phyloP scores from a whole-genome alignment of 1,139 yeast genomes.

The Martiniozyma asiatica region DNA sequence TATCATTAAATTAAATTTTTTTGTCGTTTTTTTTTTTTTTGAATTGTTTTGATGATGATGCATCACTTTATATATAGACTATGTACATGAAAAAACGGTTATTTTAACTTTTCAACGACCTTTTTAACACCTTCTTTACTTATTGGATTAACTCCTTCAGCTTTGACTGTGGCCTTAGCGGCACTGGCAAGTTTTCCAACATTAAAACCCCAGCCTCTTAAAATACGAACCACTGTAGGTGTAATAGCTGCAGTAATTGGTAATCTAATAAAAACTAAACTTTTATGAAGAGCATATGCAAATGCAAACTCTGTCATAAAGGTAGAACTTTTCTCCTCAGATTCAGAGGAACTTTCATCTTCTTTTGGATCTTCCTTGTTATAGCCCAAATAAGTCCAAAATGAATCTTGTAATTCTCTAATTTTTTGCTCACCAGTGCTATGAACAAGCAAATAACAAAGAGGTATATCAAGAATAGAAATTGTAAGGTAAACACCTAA shows the following conservation, averaged over 20 bases:
- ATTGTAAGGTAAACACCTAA: slow-evolving; percentile 71
- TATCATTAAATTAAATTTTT: slow-evolving; percentile 43
- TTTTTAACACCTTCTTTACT: slow-evolving; percentile 19
- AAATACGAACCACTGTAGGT: slow-evolving; percentile 56
- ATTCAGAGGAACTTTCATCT: slow-evolving; percentile 8
- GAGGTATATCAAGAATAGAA: slow-evolving; percentile 65
- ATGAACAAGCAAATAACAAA: slow-evolving; percentile 74
- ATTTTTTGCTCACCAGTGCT: slow-evolving; percentile 76
- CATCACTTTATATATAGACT: too few species aligned
- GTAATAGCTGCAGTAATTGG: slow-evolving; percentile 92
- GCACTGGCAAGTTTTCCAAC: slow-evolving; percentile 43
- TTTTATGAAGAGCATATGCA: slow-evolving; percentile 90
- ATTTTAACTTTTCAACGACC: slow-evolving; percentile 17
- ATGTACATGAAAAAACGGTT: too few species aligned
- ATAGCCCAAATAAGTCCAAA: slow-evolving; percentile 46
- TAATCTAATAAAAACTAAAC: slow-evolving; percentile 64
- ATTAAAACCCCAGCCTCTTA: slow-evolving; percentile 72
- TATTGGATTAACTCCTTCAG: slow-evolving; percentile 21
- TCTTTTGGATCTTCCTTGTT: slow-evolving; percentile 9
- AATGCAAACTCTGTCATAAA: slow-evolving; percentile 67
- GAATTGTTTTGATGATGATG: slow-evolving; percentile 27
- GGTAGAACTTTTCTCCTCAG: slow-evolving; percentile 21
- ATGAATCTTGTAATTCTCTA: slow-evolving; percentile 49
- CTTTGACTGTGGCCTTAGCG: slow-evolving; percentile 28
- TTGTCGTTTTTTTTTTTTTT: slow-evolving; percentile 40